Percentiles rank a stretch among this genome's conserved stretches.
These are phyloP conservation scores for Coniochaeta ligniaria DNA, from an alignment of 2,329 filamentous ascomycete species.

Conservation along the genomic window DNA sequence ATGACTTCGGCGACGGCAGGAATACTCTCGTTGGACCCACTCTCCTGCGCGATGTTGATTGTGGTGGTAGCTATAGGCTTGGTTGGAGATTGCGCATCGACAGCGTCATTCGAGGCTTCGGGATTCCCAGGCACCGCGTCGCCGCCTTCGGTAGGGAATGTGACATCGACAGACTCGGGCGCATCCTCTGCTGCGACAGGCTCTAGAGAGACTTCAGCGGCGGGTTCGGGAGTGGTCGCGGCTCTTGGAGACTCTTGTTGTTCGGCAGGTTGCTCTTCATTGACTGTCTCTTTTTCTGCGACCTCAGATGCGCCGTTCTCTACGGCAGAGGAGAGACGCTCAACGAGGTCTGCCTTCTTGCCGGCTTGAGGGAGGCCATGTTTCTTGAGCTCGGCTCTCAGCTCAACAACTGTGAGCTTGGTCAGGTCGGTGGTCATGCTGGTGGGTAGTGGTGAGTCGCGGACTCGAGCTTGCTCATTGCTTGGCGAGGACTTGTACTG, in stretches of 20 bases:
- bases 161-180: slow-evolving; percentile 4
- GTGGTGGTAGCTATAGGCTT: not conserved
- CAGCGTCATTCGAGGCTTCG: slow-evolving; percentile 6
- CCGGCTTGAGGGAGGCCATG: slow-evolving; percentile 64
- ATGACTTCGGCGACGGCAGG: slow-evolving; percentile 4
- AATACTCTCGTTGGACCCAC: not conserved
- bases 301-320: not conserved
- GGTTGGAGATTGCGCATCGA: not conserved
- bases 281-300: slow-evolving; percentile 19
- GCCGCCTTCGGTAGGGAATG: not conserved
- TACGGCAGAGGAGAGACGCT: slow-evolving; percentile 41
- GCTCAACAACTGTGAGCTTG: slow-evolving; percentile 64
- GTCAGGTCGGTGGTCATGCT: slow-evolving; percentile 44
- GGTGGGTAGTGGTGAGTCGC: slow-evolving; percentile 1
- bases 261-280: slow-evolving; percentile 17
- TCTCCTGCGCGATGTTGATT: slow-evolving; percentile 1
- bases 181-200: slow-evolving; percentile 5
- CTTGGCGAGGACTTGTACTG: not conserved
- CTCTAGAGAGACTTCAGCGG: not conserved
- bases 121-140: slow-evolving; percentile 5
- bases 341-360: slow-evolving; percentile 64
- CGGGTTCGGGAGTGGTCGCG: not conserved
- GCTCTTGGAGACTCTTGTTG: not conserved
- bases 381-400: slow-evolving; percentile 67
- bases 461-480: not conserved